Percentiles rank a stretch among this genome's conserved stretches.
phyloP scores from a whole-genome alignment of 1,284 basidiomycete species.

The Ceratobasidium sp. region DNA sequence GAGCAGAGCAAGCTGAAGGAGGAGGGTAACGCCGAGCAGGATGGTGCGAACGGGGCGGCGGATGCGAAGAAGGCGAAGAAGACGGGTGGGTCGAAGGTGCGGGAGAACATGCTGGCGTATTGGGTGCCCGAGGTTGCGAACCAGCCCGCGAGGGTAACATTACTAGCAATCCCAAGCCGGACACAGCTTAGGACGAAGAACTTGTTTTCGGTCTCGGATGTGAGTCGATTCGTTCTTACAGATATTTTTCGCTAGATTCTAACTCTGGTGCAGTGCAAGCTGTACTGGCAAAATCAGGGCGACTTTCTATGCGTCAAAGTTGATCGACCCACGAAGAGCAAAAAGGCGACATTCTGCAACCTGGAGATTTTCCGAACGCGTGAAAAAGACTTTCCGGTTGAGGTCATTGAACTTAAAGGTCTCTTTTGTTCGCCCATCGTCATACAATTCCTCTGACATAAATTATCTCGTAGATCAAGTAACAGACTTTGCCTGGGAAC shows the following conservation, averaged over 20 bases:
- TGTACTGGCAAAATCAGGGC: constrained; percentile 99
- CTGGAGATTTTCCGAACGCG: constrained; percentile 97
- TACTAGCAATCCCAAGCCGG: constrained; percentile 91
- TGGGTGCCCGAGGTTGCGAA: constrained; percentile 98
- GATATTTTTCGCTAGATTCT: not conserved
- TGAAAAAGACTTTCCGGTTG: constrained; percentile 98
- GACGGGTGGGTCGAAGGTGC: constrained; percentile 72
- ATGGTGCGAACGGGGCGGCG: constrained; percentile 80
- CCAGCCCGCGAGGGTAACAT: constrained; percentile 95
- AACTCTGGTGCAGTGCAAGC: constrained; percentile 80
- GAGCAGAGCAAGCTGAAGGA: constrained; percentile 35
- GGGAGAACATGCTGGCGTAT: constrained; percentile 95
- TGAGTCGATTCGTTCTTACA: constrained; percentile 60
- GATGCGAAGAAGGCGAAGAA: constrained; percentile 61
- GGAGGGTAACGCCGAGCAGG: constrained; percentile 65
- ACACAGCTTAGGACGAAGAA: constrained; percentile 94
- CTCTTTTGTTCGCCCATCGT: constrained; percentile 45
- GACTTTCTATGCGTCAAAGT: constrained; percentile 99
- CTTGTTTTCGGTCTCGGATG: constrained; percentile 97
- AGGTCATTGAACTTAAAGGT: constrained; percentile 94
- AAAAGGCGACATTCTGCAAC: constrained; percentile 99
- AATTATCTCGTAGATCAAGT: constrained; percentile 79
- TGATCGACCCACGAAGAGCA: constrained; percentile 98
- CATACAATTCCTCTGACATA: constrained; percentile 9
- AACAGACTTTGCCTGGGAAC: constrained; percentile 99